These are phyloP conservation scores for Fraxinus latifolia DNA, from an alignment of 305 asterid genomes.

Conservation along the genomic window DNA sequence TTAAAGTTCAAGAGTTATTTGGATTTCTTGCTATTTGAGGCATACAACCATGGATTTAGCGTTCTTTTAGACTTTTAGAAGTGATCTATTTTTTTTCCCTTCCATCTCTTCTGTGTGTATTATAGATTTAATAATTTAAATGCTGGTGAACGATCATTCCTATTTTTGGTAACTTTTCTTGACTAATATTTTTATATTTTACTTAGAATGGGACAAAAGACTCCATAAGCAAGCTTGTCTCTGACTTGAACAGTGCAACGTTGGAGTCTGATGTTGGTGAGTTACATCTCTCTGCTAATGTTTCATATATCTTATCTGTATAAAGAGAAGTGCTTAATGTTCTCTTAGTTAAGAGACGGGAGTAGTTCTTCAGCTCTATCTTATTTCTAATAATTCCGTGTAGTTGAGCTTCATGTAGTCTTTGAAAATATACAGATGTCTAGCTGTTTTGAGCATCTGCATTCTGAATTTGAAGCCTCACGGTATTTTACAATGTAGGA, in stretches of 20 bases:
- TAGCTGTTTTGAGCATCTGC: background rate
- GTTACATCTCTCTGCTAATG: conserved; percentile 27
- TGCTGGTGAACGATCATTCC: conserved; percentile 15
- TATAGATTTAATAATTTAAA: background rate
- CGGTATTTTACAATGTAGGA: background rate
- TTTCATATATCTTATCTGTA: conserved; percentile 2
- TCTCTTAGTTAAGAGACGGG: background rate
- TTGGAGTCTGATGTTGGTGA: conserved; percentile 95
- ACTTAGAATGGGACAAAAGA: conserved; percentile 85
- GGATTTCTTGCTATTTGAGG: background rate
- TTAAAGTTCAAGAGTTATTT: background rate
- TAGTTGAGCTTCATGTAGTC: background rate
- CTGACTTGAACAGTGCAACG: conserved; percentile 75
- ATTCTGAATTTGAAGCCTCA: background rate
- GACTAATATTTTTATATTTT: conserved; percentile 12
- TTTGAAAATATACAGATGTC: background rate
- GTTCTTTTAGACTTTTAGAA: background rate
- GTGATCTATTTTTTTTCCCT: background rate
- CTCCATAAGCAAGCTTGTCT: conserved; percentile 74
- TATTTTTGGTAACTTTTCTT: conserved; percentile 16
- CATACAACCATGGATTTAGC: background rate
- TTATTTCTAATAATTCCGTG: background rate
- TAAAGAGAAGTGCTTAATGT: background rate
- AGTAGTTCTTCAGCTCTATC: background rate
- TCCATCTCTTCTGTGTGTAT: background rate